Conservation (phyloP, 1,139 yeast species). For the Scheffersomyces illinoinensis region DNA sequence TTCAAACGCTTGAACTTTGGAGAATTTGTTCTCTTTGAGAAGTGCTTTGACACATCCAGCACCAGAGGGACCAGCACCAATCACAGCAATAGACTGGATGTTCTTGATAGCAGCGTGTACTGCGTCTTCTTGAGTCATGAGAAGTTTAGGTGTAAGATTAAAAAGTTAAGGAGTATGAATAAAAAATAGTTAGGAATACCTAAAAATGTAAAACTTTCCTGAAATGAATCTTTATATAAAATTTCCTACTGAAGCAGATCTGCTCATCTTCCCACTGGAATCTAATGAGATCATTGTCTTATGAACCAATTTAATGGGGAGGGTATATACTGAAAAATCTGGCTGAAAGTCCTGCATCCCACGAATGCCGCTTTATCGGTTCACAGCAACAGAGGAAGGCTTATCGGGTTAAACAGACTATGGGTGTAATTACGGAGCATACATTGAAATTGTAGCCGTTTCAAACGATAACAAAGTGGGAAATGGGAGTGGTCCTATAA, state of each 20-base stretch:
- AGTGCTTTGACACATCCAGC: conserved; percentile 58
- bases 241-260: not conserved
- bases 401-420: not conserved
- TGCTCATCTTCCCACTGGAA: not conserved
- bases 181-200: no score
- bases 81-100: conserved; percentile 42
- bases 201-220: not conserved
- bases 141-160: not conserved
- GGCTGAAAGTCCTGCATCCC: not conserved
- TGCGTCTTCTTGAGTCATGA: not conserved
- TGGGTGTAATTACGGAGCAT: not conserved
- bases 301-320: not conserved
- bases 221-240: not conserved
- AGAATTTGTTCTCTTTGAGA: conserved; percentile 32
- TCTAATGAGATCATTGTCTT: not conserved
- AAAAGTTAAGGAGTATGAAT: not conserved
- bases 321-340: no score
- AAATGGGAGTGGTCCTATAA: not conserved
- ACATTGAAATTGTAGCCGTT: not conserved
- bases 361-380: not conserved
- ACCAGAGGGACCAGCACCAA: conserved; percentile 76
- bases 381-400: not conserved
- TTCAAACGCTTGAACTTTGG: conserved; percentile 48
- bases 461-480: not conserved
- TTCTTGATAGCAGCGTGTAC: not conserved